A percentile compares a stretch with the other conserved stretches of the same genome.
Conservation (phyloP, 2,329 filamentous ascomycete species). For the Stemphylium vesicarium region DNA sequence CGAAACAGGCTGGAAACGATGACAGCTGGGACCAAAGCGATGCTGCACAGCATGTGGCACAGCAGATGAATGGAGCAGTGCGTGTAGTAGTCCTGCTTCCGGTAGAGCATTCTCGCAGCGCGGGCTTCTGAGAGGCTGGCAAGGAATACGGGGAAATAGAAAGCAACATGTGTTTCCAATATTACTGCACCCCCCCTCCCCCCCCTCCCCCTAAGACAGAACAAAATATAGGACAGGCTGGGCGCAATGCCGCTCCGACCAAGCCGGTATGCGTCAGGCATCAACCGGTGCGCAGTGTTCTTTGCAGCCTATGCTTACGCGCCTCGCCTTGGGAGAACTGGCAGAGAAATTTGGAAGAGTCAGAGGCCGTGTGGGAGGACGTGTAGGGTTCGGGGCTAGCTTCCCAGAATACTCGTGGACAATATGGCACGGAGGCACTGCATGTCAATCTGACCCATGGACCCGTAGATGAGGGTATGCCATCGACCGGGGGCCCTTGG, state of each 20-base stretch:
- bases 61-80: slow-evolving; percentile 17
- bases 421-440: slow-evolving; percentile 26
- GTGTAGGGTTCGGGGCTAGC: slow-evolving; percentile 20
- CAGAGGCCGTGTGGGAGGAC: slow-evolving; percentile 11
- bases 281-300: background rate
- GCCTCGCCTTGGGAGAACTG: background rate
- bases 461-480: slow-evolving; percentile 37
- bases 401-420: slow-evolving; percentile 26
- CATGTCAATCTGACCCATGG: slow-evolving; percentile 35
- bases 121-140: slow-evolving; percentile 11
- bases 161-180: slow-evolving; percentile 17
- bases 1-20: slow-evolving; percentile 23
- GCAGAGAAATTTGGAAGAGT: slow-evolving; percentile 6
- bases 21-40: slow-evolving; percentile 16
- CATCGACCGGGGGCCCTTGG: slow-evolving; percentile 28
- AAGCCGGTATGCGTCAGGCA: slow-evolving; percentile 5
- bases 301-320: background rate
- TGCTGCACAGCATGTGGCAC: slow-evolving; percentile 27
- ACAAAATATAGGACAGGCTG: slow-evolving; percentile 14
- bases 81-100: background rate
- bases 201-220: slow-evolving; percentile 5
- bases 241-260: background rate
- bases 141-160: slow-evolving; percentile 35
- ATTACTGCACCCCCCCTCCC: slow-evolving; percentile 7
- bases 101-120: background rate